Evolutionary conservation across 1,139 yeast genomes (phyloP).

Genomic region (Yamadazyma oceani): DNA sequence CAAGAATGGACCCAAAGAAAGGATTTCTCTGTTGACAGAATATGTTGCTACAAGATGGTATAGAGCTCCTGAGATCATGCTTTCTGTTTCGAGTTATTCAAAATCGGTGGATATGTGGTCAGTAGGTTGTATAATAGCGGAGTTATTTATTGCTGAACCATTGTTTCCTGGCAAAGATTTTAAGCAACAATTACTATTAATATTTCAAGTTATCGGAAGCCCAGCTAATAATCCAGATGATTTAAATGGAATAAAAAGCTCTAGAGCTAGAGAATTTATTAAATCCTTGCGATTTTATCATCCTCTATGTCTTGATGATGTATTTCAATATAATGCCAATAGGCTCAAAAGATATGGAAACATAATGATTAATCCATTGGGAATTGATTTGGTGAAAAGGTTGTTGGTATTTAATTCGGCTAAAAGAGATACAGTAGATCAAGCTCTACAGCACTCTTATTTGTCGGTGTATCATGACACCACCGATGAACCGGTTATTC

Average conservation of each 20-base stretch:
- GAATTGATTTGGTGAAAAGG: conserved; percentile 72
- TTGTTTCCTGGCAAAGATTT: conserved; percentile 81
- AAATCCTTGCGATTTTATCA: conserved; percentile 46
- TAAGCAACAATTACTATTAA: conserved; percentile 61
- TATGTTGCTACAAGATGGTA: conserved; percentile 83
- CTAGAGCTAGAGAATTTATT: conserved; percentile 63
- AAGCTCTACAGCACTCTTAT: conserved; percentile 84
- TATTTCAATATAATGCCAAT: conserved; percentile 21
- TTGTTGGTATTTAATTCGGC: conserved; percentile 80
- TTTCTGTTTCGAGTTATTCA: conserved; percentile 66
- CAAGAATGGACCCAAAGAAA: conserved; percentile 23
- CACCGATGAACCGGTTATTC: conserved; percentile 77
- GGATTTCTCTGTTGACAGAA: conserved; percentile 50
- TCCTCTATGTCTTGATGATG: conserved; percentile 6
- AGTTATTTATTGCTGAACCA: conserved; percentile 60
- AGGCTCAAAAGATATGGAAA: conserved; percentile 18
- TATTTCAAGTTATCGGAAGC: conserved; percentile 63
- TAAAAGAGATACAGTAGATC: conserved; percentile 74
- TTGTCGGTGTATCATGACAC: conserved; percentile 78
- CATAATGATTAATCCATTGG: conserved; percentile 57
- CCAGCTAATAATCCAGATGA: conserved; percentile 53
- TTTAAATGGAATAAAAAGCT: conserved; percentile 54
- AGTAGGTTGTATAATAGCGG: conserved; percentile 75
- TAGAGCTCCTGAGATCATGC: conserved; percentile 78
- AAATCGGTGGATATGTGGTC: conserved; percentile 79